These are phyloP conservation scores for Aspergillus clavatus DNA, from an alignment of 2,329 filamentous ascomycete genomes.

Conservation along the genomic window DNA sequence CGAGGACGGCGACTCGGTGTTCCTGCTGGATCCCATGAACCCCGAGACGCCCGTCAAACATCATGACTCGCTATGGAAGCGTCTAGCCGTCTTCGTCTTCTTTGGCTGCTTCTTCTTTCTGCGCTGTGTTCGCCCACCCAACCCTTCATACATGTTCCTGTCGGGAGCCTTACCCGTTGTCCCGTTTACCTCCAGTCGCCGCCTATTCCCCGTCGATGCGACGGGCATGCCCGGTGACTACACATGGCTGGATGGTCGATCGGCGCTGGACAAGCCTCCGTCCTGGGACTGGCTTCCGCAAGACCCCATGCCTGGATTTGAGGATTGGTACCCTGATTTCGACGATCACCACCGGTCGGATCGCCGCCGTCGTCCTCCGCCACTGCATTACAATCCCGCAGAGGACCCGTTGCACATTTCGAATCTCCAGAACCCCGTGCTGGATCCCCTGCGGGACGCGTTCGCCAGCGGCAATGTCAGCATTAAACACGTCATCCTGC, in stretches of 20 bases:
- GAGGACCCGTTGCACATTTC: conserved; percentile 41
- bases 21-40: conserved; percentile 12
- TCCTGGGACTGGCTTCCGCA: conserved; percentile 24
- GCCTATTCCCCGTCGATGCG: conserved; percentile 17
- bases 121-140: conserved; percentile 24
- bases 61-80: conserved; percentile 10
- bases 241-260: conserved; percentile 15
- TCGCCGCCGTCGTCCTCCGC: background rate
- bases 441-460: conserved; percentile 23
- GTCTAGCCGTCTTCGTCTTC: conserved; percentile 18
- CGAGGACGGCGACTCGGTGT: conserved; percentile 19
- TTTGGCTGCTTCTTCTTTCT: conserved; percentile 21
- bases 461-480: conserved; percentile 27
- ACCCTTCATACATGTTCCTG: conserved; percentile 25
- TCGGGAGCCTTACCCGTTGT: conserved; percentile 22
- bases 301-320: conserved; percentile 20
- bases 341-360: conserved; percentile 3
- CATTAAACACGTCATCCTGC: conserved; percentile 43
- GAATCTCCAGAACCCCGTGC: conserved; percentile 30
- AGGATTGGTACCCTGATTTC: conserved; percentile 21
- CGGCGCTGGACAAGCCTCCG: conserved; percentile 17
- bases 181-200: conserved; percentile 18
- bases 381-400: conserved; percentile 31
- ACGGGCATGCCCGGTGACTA: conserved; percentile 18
- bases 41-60: conserved; percentile 5